These are phyloP conservation scores for Catunica adiposa DNA, from an alignment of 2,329 filamentous ascomycete genomes.

Conservation along the genomic window DNA sequence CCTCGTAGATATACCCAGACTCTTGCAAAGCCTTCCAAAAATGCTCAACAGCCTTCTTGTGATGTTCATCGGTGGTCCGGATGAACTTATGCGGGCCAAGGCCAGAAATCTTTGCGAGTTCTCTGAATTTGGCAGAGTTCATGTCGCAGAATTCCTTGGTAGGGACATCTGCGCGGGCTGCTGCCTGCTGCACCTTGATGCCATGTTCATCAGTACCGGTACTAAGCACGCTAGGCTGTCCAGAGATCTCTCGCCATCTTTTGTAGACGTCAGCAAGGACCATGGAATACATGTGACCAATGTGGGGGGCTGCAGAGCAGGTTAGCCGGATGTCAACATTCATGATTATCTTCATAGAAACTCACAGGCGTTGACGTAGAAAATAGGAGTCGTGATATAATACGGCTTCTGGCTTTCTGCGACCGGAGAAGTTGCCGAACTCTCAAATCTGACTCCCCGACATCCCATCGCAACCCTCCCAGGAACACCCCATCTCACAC, in stretches of 20 bases:
- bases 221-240: constrained; percentile 53
- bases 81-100: constrained; percentile 68
- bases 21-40: constrained; percentile 74
- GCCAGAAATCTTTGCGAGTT: constrained; percentile 51
- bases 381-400: constrained; percentile 93
- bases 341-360: background rate
- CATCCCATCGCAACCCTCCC: background rate
- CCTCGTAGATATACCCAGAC: constrained; percentile 63
- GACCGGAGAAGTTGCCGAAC: background rate
- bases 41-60: constrained; percentile 70
- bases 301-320: constrained; percentile 58
- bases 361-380: constrained; percentile 90
- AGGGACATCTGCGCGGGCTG: constrained; percentile 49
- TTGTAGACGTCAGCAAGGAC: constrained; percentile 82
- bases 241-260: constrained; percentile 69
- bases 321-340: constrained; percentile 16
- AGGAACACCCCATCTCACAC: background rate
- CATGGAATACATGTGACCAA: constrained; percentile 90
- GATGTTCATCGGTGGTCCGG: constrained; percentile 70
- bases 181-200: constrained; percentile 88
- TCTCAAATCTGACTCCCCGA: background rate
- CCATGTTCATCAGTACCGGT: constrained; percentile 97
- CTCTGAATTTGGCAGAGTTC: constrained; percentile 63
- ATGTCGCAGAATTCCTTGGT: constrained; percentile 79
- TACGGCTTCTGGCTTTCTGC: constrained; percentile 36